Conservation (phyloP, 2,329 filamentous ascomycete species). For the Colletotrichum musae region DNA sequence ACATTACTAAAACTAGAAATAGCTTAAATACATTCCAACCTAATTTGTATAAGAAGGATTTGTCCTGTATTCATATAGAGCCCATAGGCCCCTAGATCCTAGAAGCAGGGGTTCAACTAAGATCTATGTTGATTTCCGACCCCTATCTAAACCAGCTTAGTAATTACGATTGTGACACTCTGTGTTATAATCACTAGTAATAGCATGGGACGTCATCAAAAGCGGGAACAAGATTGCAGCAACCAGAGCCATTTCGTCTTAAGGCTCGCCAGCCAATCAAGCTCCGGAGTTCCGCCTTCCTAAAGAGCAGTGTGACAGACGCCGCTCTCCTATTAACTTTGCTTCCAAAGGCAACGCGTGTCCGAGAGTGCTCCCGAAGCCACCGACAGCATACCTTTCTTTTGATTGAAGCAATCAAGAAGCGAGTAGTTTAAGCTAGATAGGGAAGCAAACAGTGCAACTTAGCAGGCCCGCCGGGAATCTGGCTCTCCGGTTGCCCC, state of each 20-base stretch:
- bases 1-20: too few species aligned
- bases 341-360: constrained; percentile 8
- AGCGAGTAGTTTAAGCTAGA: not conserved
- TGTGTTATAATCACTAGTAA: not conserved
- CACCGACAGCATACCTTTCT: constrained; percentile 14
- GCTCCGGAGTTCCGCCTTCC: not conserved
- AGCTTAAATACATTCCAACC: too few species aligned
- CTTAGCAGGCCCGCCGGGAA: constrained; percentile 10
- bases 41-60: too few species aligned
- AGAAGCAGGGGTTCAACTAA: too few species aligned
- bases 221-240: constrained; percentile 7
- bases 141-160: too few species aligned
- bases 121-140: too few species aligned
- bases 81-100: too few species aligned
- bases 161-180: too few species aligned
- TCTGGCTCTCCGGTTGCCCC: constrained; percentile 11
- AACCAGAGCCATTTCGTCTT: constrained; percentile 1
- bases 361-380: not conserved
- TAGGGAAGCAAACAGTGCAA: not conserved
- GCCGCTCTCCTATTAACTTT: not conserved
- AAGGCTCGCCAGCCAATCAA: constrained; percentile 4
- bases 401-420: constrained; percentile 6
- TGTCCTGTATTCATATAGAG: too few species aligned
- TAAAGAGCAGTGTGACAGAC: constrained; percentile 6
- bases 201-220: not conserved